Percentiles rank a stretch among this genome's conserved stretches.
phyloP scores from a whole-genome alignment of 208 protist species.

The Crithidia bombi region DNA sequence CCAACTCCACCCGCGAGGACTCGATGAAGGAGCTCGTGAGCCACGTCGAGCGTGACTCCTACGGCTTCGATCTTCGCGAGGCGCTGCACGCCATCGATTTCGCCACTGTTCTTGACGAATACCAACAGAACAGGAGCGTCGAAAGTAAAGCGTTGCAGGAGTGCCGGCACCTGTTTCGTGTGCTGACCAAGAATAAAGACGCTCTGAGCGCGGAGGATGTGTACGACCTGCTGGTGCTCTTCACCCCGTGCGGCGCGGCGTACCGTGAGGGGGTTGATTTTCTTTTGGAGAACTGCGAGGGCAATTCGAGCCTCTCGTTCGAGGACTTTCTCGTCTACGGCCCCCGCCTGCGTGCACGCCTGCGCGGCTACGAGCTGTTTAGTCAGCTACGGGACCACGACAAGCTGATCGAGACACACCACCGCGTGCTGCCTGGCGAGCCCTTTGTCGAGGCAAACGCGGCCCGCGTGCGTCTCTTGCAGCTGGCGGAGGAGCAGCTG shows the following conservation, averaged over 20 bases:
- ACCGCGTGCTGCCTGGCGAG: conserved; percentile 45
- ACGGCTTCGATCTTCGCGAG: conserved; percentile 19
- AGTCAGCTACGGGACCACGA: conserved; percentile 39
- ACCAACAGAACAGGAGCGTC: background rate
- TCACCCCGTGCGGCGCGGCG: conserved; percentile 59
- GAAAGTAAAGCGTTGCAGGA: conserved; percentile 20
- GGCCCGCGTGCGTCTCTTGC: conserved; percentile 40
- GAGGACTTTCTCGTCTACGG: conserved; percentile 64
- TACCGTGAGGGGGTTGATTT: conserved; percentile 71
- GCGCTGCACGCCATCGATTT: conserved; percentile 29
- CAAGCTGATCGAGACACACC: conserved; percentile 52
- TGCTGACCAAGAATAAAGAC: conserved; percentile 49
- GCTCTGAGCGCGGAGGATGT: conserved; percentile 53
- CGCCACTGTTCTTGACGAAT: conserved; percentile 12
- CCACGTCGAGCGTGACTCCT: conserved; percentile 28
- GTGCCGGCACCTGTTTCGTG: conserved; percentile 46
- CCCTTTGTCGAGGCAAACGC: conserved; percentile 26
- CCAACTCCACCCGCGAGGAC: background rate
- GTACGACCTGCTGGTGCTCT: conserved; percentile 63
- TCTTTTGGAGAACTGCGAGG: conserved; percentile 69
- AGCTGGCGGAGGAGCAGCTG: conserved; percentile 36
- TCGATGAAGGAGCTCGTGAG: conserved; percentile 28
- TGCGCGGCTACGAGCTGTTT: conserved; percentile 66
- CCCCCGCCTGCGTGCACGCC: conserved; percentile 42
- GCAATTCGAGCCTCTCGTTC: conserved; percentile 54